A percentile compares a stretch with the other conserved stretches of the same genome.
phyloP scores from a whole-genome alignment of 179 eudicot species.

The Amaranthus tricolor region DNA sequence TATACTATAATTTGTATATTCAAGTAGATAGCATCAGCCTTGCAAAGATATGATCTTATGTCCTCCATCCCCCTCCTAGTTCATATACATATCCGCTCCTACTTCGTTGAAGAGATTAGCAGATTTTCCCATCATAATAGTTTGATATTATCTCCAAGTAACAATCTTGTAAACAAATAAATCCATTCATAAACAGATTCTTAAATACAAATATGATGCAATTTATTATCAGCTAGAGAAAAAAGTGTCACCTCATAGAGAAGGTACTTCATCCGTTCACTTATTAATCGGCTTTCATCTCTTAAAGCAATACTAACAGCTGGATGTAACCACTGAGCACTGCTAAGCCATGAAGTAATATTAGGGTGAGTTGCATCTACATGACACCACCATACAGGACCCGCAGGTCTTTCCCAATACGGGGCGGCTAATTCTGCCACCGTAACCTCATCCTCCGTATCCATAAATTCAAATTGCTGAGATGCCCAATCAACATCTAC shows the following conservation, averaged over 20 bases:
- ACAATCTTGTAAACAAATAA: not conserved
- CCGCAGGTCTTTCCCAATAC: slow-evolving; percentile 89
- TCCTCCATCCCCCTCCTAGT: not conserved
- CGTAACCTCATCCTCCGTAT: slow-evolving; percentile 68
- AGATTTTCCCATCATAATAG: not conserved
- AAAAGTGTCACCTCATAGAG: slow-evolving; percentile 70
- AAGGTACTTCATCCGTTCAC: slow-evolving; percentile 90
- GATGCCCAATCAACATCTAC: slow-evolving; percentile 61
- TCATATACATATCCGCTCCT: too few species aligned
- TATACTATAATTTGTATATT: not conserved
- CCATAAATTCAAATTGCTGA: slow-evolving; percentile 54
- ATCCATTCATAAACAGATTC: not conserved
- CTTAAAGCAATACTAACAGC: slow-evolving; percentile 87
- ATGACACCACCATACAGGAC: slow-evolving; percentile 98
- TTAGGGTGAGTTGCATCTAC: slow-evolving; percentile 68
- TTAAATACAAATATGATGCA: not conserved
- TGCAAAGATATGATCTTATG: not conserved
- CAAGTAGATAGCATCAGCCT: not conserved
- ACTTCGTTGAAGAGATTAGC: not conserved
- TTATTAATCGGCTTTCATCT: slow-evolving; percentile 91
- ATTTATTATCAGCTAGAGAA: not conserved
- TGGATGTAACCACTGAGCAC: slow-evolving; percentile 95
- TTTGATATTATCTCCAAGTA: not conserved
- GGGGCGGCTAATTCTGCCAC: slow-evolving; percentile 96
- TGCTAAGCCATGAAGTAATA: slow-evolving; percentile 62